Evolutionary conservation across 225 moss, liverwort and hornwort genomes (phyloP).

Genomic region (Polytrichum formosum): DNA sequence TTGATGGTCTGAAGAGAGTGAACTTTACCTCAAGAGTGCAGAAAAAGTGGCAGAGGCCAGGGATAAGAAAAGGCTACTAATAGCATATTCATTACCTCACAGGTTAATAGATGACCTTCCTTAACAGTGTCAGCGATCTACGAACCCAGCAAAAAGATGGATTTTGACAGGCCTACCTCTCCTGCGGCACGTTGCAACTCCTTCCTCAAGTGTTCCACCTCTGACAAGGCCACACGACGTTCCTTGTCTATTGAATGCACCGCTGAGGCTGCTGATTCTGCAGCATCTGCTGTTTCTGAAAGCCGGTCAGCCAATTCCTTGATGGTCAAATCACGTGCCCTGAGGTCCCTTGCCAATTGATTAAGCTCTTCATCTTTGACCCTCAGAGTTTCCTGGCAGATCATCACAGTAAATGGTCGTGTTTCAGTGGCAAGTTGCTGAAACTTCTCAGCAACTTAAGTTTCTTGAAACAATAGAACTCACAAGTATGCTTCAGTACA

Average conservation of each 20-base stretch:
- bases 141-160: too few relatives aligned
- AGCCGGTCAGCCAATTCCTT: conserved; percentile 89
- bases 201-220: conserved; percentile 68
- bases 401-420: neutral
- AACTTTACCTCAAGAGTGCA: too few relatives aligned
- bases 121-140: too few relatives aligned
- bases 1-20: too few relatives aligned
- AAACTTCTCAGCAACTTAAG: too few relatives aligned
- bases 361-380: conserved; percentile 98
- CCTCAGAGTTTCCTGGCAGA: conserved; percentile 78
- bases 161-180: conserved; percentile 49
- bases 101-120: too few relatives aligned
- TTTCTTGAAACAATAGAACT: too few relatives aligned
- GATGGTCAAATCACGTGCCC: conserved; percentile 91
- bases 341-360: conserved; percentile 89
- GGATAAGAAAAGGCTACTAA: too few relatives aligned
- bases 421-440: too few relatives aligned
- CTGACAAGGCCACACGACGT: conserved; percentile 58
- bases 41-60: too few relatives aligned
- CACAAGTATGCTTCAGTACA: too few relatives aligned
- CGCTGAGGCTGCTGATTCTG: conserved; percentile 89
- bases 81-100: too few relatives aligned
- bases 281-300: conserved; percentile 96
- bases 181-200: conserved; percentile 66
- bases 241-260: conserved; percentile 74